Base-by-base conservation (phyloP, 2,329 filamentous ascomycete genomes). In the Lasiodiplodia gonubiensis region DNA sequence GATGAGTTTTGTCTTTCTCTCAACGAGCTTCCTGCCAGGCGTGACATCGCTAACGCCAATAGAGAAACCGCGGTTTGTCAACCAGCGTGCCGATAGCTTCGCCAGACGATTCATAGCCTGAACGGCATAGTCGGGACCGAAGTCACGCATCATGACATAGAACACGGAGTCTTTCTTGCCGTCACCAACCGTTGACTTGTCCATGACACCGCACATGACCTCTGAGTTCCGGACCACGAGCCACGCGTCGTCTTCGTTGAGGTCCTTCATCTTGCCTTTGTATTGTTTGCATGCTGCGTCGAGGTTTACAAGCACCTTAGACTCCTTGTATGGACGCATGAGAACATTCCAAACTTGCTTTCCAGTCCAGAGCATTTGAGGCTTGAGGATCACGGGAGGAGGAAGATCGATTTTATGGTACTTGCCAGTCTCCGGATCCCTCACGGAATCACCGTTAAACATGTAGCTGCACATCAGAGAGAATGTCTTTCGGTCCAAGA, bases 121-220 rank as follows among this genome's bases (percentile, higher is more conserved):
- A 0, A 94, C 93, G 8, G 95, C 93, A 67, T 92, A 90, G 66
- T 97, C 91, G 1, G 94, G 92, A 0, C 95, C 95, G 73, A 92
- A 99, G 81, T 99, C 95, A 83, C 95, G 88, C 72, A 98, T 88
- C 76, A 99, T 94, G 67, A 98, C 91, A 75, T 97, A 99, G 76
- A 98, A 99, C 23, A 99, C 90, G 0, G 94, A 97, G 77, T 97
- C 94, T 77, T 99, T 99, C 83, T 98, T 98, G 73, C 95, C 95
- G 6, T 92, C 89, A 72, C 95, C 95, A n/a, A 99, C 92, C 0
- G 94, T 98, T 1, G 92, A 92, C 80, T 99, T 99, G 83, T 99
- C 95, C 93, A 98, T 97, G 68, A 90, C 88, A 69, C 95, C 95
- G 75, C 94, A 98, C 92, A 99, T 97, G 69, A 98, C 89, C 77